These are phyloP conservation scores for Jasminum sambac DNA, from an alignment of 257 asterid species.

Conservation along the genomic window DNA sequence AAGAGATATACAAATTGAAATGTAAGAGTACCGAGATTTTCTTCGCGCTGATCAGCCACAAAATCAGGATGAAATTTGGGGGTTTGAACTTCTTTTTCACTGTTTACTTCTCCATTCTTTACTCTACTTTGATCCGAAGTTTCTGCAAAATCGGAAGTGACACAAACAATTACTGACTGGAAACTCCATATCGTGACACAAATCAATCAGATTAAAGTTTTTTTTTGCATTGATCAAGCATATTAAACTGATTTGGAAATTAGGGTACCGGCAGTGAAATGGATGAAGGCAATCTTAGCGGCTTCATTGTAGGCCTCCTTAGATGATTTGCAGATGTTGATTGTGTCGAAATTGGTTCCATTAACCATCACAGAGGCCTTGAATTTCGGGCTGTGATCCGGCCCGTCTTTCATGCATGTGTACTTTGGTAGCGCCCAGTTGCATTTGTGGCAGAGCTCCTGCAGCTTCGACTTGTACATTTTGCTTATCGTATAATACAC, in stretches of 20 bases:
- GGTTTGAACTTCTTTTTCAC: constrained; percentile 21
- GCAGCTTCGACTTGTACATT: constrained; percentile 54
- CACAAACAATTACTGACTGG: background rate
- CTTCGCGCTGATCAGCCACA: constrained; percentile 19
- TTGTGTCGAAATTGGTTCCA: constrained; percentile 37
- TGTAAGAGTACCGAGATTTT: constrained; percentile 10
- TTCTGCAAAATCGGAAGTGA: constrained; percentile 9
- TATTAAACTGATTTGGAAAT: background rate
- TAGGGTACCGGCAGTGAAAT: constrained; percentile 42
- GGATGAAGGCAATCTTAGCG: constrained; percentile 47
- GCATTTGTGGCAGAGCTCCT: constrained; percentile 42
- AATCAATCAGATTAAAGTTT: background rate
- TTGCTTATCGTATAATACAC: background rate
- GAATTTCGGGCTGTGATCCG: constrained; percentile 45
- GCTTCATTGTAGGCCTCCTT: constrained; percentile 48
- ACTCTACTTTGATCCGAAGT: constrained; percentile 16
- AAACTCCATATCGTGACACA: background rate
- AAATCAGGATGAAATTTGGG: constrained; percentile 13
- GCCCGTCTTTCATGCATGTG: constrained; percentile 41
- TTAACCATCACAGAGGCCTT: constrained; percentile 49
- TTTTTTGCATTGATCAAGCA: too few species aligned
- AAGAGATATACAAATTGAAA: background rate
- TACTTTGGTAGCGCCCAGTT: constrained; percentile 47
- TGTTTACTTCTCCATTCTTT: constrained; percentile 1
- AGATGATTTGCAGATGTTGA: constrained; percentile 34